Evolutionary conservation across 495 filamentous ascomycete species (phyloP), one percentile per base, ranked within the genome.

Genomic region (Amniculicola lignicola): DNA sequence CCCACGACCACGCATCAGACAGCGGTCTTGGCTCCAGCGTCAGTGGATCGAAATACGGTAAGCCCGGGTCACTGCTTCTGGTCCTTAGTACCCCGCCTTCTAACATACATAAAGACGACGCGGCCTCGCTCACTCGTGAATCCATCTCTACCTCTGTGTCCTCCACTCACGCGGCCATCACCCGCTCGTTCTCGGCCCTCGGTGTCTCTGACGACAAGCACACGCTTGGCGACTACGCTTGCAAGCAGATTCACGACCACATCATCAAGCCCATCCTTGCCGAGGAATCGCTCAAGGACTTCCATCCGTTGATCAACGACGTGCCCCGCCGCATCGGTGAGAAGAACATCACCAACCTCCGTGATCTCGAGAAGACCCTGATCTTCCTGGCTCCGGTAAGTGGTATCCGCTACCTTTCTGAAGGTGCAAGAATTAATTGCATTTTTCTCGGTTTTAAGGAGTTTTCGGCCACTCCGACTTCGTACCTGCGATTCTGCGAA

Each of bases 331-430:
- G 87, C 61, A 89, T 95, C 63, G 80, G 82, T 24, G 79, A 83
- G 42, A 88, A 88, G 59, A 82, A 90, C 58, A 90, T 96, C 54
- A 79, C 84, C 54, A 93, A 85, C 72, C 80, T 96, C 9, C 78
- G 90, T 66, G 90, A 95, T 69, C 78, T 95, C 23, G 90, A 96
- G 72, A 94, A 94, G 79, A 89, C 86, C 11, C 73, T 96, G 41
- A 78, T 95, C 60, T 88, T 86, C 70, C 77, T 91, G 55, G 88
- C 90, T 72, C 88, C 87, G 59, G 90, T 94, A 81, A 92, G 90
- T 93, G 71, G 42, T 37, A 51, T 44, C 61, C 59, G 67, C 10
- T 54, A 67, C 71, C 70, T 75, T 64, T 64, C 57, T 67, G 72
- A 69, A 76, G 72, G 64, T 72, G 75, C 64, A 74, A 74, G 81